A percentile compares a stretch with the other conserved stretches of the same genome.
These are phyloP conservation scores for Kodamaea fungicola DNA, from an alignment of 1,139 yeast genomes.

Conservation along the genomic window DNA sequence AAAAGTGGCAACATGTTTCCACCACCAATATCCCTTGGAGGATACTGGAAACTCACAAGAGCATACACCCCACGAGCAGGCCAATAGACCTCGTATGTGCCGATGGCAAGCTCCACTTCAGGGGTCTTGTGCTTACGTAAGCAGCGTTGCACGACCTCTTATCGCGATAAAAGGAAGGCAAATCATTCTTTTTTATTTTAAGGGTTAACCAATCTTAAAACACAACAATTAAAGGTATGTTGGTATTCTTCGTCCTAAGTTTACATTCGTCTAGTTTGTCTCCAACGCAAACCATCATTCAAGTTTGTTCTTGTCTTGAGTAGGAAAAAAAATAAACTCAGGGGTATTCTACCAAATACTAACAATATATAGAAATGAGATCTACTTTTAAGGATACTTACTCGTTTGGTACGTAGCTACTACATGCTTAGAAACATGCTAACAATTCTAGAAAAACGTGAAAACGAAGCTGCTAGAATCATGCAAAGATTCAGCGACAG, in stretches of 20 bases:
- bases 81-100: too few species aligned
- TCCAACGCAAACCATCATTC: too few species aligned
- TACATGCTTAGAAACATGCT: neutral
- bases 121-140: neutral
- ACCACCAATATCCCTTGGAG: too few species aligned
- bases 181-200: constrained; percentile 9
- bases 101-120: too few species aligned
- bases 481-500: constrained; percentile 87
- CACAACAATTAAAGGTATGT: neutral
- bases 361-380: constrained; percentile 49
- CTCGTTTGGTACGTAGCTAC: constrained; percentile 66
- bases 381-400: constrained; percentile 92
- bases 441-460: constrained; percentile 69
- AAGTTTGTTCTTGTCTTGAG: too few species aligned
- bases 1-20: too few species aligned
- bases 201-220: neutral
- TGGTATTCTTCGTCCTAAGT: too few species aligned
- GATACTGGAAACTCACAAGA: too few species aligned
- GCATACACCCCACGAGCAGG: too few species aligned
- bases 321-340: too few species aligned
- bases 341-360: constrained; percentile 5
- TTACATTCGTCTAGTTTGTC: too few species aligned
- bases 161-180: constrained; percentile 6
- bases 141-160: constrained; percentile 4
- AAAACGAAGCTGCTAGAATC: constrained; percentile 92